Conservation (phyloP, 73 alveolate genomes). For the Uronychia setigera region DNA sequence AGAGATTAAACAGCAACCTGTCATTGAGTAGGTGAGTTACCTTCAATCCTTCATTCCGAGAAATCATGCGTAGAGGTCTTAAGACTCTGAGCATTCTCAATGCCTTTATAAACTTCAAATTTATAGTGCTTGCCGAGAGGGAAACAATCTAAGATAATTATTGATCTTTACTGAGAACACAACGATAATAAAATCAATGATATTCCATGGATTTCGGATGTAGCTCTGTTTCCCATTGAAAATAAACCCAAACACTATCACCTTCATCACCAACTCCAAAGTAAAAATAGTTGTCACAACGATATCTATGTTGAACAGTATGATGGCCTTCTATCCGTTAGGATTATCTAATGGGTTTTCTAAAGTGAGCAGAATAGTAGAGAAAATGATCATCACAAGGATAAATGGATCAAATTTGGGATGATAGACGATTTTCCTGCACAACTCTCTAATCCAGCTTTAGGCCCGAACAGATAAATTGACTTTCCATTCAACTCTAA, state of each 20-base stretch:
- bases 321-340: too few species aligned
- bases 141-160: neutral
- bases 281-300: too few species aligned
- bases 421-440: slow-evolving; percentile 63
- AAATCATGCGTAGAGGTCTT: slow-evolving; percentile 8
- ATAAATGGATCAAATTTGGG: slow-evolving; percentile 79
- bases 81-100: slow-evolving; percentile 8
- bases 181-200: slow-evolving; percentile 93
- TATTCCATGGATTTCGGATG: slow-evolving; percentile 91
- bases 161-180: slow-evolving; percentile 65
- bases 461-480: too few species aligned
- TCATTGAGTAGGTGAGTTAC: neutral
- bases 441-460: too few species aligned
- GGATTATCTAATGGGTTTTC: slow-evolving; percentile 67
- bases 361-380: slow-evolving; percentile 61
- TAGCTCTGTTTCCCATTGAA: slow-evolving; percentile 82
- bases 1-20: slow-evolving; percentile 43
- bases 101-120: slow-evolving; percentile 23
- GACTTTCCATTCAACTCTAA: too few species aligned
- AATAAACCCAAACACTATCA: slow-evolving; percentile 91
- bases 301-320: too few species aligned
- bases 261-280: too few species aligned
- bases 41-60: slow-evolving; percentile 30
- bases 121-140: neutral
- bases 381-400: slow-evolving; percentile 74